Conservation (phyloP, 2,329 filamentous ascomycete genomes). For the Colletotrichum aenigma region DNA sequence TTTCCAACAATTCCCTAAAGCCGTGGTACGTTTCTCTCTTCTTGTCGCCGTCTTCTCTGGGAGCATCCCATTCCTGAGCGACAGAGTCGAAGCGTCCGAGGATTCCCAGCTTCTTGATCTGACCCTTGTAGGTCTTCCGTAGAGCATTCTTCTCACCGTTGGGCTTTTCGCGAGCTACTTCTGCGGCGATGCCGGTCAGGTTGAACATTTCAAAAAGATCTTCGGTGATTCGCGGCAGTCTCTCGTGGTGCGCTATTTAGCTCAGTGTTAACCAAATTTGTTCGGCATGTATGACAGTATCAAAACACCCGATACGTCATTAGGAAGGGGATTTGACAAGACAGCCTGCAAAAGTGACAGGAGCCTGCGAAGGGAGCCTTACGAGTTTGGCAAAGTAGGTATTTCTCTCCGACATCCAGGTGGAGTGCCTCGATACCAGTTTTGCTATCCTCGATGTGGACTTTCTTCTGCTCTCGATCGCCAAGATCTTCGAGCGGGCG, state of each 20-base stretch:
- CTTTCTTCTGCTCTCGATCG: conserved; percentile 64
- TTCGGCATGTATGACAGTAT: conserved; percentile 27
- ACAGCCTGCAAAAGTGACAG: conserved; percentile 20
- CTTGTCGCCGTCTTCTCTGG: conserved; percentile 50
- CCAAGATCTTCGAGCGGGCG: conserved; percentile 60
- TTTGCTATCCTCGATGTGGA: conserved; percentile 64
- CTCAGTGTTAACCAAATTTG: conserved; percentile 47
- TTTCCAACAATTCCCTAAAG: conserved; percentile 55
- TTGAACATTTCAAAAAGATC: conserved; percentile 66
- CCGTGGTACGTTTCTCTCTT: conserved; percentile 55
- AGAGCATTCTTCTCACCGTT: conserved; percentile 72
- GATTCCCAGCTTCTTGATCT: conserved; percentile 68
- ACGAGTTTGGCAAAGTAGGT: conserved; percentile 70
- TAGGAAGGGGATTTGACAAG: background rate
- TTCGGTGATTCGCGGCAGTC: conserved; percentile 52
- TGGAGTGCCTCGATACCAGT: conserved; percentile 69
- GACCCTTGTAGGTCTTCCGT: conserved; percentile 71
- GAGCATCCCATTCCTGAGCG: conserved; percentile 49
- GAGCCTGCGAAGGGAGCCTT: conserved; percentile 57
- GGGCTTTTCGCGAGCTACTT: conserved; percentile 66
- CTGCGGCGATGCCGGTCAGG: conserved; percentile 60
- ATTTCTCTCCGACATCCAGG: conserved; percentile 69
- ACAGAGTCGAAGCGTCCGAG: conserved; percentile 65
- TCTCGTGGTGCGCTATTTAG: conserved; percentile 52
- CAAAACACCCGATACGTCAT: conserved; percentile 4